Percentiles rank a stretch among this genome's conserved stretches.
These are phyloP conservation scores for Sclerotinia spermophila DNA, from an alignment of 2,329 filamentous ascomycete species.

Conservation along the genomic window DNA sequence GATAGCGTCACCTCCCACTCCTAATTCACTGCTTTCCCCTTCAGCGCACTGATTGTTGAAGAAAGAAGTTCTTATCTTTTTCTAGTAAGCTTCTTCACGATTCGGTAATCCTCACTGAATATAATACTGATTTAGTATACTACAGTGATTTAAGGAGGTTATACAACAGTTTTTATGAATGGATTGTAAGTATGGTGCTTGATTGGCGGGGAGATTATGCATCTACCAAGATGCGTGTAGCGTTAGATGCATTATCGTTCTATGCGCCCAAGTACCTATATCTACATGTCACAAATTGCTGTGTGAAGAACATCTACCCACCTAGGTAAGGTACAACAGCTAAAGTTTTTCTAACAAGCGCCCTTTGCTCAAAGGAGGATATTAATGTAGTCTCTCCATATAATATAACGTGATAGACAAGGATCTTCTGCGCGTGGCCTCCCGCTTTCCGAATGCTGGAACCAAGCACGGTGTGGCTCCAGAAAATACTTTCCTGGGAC, in stretches of 20 bases:
- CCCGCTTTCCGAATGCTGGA: conserved; percentile 30
- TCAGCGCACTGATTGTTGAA: conserved; percentile 3
- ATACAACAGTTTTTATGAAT: neutral
- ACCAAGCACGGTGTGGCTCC: conserved; percentile 20
- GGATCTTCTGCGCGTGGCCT: conserved; percentile 27
- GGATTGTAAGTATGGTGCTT: neutral
- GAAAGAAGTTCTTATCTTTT: conserved; percentile 2
- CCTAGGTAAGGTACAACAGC: conserved; percentile 9
- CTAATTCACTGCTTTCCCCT: neutral
- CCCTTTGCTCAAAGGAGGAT: conserved; percentile 15
- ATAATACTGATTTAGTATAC: neutral
- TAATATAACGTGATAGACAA: conserved; percentile 31
- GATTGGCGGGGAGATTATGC: conserved; percentile 11
- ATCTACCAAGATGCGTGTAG: conserved; percentile 10
- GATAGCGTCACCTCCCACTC: conserved; percentile 14
- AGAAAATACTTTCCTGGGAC: conserved; percentile 24
- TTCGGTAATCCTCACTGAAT: neutral
- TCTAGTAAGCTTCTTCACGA: neutral
- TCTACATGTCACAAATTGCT: conserved; percentile 1
- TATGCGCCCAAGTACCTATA: neutral
- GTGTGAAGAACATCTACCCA: conserved; percentile 4
- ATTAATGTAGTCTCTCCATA: conserved; percentile 11
- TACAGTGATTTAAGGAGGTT: neutral
- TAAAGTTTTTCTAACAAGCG: conserved; percentile 9
- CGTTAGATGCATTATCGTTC: conserved; percentile 14